phyloP scores from a whole-genome alignment of 257 asterid genomes.

The Solanum megistacrolobum region DNA sequence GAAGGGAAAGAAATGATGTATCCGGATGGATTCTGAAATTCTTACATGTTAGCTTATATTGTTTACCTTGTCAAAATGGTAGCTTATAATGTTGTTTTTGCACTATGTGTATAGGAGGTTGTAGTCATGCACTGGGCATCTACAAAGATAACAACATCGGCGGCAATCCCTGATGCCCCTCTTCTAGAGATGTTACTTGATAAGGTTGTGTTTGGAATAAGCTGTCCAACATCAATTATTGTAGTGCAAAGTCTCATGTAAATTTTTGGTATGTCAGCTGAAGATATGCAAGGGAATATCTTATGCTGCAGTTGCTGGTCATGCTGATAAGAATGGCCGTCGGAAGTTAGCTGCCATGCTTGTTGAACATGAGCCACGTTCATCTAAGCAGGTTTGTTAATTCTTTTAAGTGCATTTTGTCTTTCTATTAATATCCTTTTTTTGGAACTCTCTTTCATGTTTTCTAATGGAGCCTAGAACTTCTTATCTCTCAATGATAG shows the following conservation, averaged over 20 bases:
- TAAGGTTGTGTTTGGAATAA: conserved; percentile 42
- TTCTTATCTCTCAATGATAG: neutral
- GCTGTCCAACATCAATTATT: conserved; percentile 4
- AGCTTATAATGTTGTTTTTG: conserved; percentile 1
- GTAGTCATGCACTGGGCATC: conserved; percentile 97
- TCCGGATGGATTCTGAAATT: neutral
- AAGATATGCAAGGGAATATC: conserved; percentile 95
- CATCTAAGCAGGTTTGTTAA: conserved; percentile 71
- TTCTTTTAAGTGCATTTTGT: neutral
- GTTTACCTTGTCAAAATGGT: neutral
- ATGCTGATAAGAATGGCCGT: conserved; percentile 89
- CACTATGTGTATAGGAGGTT: conserved; percentile 46
- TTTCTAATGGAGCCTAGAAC: neutral
- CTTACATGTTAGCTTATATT: neutral
- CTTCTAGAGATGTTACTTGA: conserved; percentile 74
- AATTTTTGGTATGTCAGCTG: conserved; percentile 45
- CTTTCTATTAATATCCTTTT: neutral
- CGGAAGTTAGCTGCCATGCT: conserved; percentile 98
- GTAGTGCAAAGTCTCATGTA: conserved; percentile 8
- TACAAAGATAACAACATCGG: conserved; percentile 66
- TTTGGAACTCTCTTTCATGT: neutral
- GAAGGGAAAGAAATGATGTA: neutral
- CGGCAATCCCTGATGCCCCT: conserved; percentile 62
- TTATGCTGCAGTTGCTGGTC: conserved; percentile 97
- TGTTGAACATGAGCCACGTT: conserved; percentile 84